phyloP scores from a whole-genome alignment of 2,329 filamentous ascomycete genomes.

The Fusarium keratoplasticum region DNA sequence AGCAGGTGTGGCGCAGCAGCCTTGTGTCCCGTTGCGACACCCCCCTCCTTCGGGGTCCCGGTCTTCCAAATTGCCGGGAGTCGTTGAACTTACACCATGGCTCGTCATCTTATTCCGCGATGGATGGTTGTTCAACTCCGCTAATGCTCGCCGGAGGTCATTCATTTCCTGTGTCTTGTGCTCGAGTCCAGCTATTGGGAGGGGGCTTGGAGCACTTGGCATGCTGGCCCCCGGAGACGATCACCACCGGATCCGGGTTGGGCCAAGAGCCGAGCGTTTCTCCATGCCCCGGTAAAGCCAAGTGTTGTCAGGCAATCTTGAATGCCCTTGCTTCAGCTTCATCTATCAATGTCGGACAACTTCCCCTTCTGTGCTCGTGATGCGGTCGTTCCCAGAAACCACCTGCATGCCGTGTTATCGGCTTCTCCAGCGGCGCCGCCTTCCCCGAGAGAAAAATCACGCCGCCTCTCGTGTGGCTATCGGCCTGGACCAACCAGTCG shows the following conservation, averaged over 20 bases:
- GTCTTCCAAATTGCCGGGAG: constrained; percentile 21
- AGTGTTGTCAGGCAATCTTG: constrained; percentile 12
- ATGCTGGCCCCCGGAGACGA: constrained; percentile 8
- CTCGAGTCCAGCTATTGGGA: neutral
- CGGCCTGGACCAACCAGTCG: neutral
- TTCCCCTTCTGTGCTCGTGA: neutral
- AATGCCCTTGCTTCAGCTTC: constrained; percentile 6
- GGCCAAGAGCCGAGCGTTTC: constrained; percentile 27
- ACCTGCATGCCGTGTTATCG: neutral
- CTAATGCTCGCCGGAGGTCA: neutral
- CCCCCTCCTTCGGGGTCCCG: constrained; percentile 28
- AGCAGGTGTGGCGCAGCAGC: constrained; percentile 24
- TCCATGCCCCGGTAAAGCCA: constrained; percentile 29
- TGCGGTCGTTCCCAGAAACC: neutral
- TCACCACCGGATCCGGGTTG: constrained; percentile 12
- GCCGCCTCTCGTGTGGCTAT: neutral
- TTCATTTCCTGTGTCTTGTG: neutral
- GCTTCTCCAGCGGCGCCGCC: neutral
- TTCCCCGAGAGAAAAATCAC: neutral
- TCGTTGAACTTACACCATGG: neutral
- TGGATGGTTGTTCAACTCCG: neutral
- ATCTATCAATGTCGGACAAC: neutral
- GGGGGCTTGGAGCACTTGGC: constrained; percentile 17
- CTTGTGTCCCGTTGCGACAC: constrained; percentile 1
- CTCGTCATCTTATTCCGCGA: constrained; percentile 1